phyloP scores from a whole-genome alignment of 805 yeast species.

The Starmerella davenportii region DNA sequence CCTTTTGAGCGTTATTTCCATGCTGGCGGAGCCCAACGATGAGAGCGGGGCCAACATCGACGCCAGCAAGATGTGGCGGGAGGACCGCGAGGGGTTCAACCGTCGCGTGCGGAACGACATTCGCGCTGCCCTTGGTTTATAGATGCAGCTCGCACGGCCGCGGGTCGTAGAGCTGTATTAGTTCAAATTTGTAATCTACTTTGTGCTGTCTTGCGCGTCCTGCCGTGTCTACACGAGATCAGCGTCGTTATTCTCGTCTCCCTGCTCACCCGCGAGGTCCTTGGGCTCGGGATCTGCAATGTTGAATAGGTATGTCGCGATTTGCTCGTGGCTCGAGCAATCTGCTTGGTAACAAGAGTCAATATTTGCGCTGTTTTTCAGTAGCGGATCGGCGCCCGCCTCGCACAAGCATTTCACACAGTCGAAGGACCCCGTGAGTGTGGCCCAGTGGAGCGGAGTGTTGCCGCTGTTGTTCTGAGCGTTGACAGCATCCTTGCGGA shows the following conservation, averaged over 20 bases:
- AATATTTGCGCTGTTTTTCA: conserved; percentile 55
- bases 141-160: too few relatives aligned
- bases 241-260: too few relatives aligned
- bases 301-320: conserved; percentile 59
- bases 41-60: conserved; percentile 88
- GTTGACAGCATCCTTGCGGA: conserved; percentile 27
- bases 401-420: conserved; percentile 56
- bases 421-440: conserved; percentile 66
- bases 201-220: neutral
- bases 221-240: too few relatives aligned
- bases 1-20: conserved; percentile 75
- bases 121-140: conserved; percentile 51
- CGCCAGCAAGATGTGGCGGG: conserved; percentile 79
- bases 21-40: conserved; percentile 88
- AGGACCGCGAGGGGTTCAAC: conserved; percentile 51
- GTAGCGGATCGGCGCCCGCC: conserved; percentile 64
- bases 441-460: conserved; percentile 94
- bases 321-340: conserved; percentile 50
- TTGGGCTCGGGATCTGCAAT: conserved; percentile 33
- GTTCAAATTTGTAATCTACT: neutral
- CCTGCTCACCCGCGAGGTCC: too few relatives aligned
- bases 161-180: too few relatives aligned
- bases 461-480: conserved; percentile 64
- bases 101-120: conserved; percentile 50
- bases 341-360: conserved; percentile 86